Evolutionary conservation across 306 rosid species (phyloP).

Genomic region (Oxytropis ochrocephala): DNA sequence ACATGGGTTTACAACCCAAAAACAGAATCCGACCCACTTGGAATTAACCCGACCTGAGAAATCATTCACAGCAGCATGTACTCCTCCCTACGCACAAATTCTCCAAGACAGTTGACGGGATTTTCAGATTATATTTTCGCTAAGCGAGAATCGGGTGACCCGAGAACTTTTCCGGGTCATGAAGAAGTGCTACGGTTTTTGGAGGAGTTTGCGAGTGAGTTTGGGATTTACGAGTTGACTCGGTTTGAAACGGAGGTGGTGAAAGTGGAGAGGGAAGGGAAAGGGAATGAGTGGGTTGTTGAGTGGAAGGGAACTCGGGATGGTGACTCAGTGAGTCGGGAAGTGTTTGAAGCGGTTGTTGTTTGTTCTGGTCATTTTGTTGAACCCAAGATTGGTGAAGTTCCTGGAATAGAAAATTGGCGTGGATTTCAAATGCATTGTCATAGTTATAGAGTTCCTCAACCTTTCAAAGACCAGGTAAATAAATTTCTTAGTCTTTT

Average conservation of each 20-base stretch:
- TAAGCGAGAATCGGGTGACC: not conserved
- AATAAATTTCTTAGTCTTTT: not conserved
- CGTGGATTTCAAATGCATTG: slow-evolving; percentile 8
- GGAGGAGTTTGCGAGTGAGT: slow-evolving; percentile 19
- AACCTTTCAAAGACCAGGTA: slow-evolving; percentile 8
- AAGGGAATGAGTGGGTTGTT: slow-evolving; percentile 10
- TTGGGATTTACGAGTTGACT: slow-evolving; percentile 6
- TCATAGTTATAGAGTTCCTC: slow-evolving; percentile 12
- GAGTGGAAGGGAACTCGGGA: not conserved
- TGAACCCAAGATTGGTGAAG: not conserved
- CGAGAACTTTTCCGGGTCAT: slow-evolving; percentile 28
- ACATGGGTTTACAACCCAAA: slow-evolving; percentile 22
- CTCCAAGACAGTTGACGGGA: slow-evolving; percentile 24
- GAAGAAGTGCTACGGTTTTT: slow-evolving; percentile 27
- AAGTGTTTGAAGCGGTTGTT: slow-evolving; percentile 28
- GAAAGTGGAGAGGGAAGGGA: not conserved
- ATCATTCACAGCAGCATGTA: slow-evolving; percentile 20
- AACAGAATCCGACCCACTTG: slow-evolving; percentile 20
- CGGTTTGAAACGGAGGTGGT: slow-evolving; percentile 18
- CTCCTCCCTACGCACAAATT: slow-evolving; percentile 23
- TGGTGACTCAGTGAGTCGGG: not conserved
- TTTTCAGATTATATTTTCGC: slow-evolving; percentile 22
- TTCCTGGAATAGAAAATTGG: not conserved
- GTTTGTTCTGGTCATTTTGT: slow-evolving; percentile 31
- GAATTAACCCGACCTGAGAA: slow-evolving; percentile 18